Base-by-base conservation (phyloP, 73 alveolate species). In the Breviolum minutum region DNA sequence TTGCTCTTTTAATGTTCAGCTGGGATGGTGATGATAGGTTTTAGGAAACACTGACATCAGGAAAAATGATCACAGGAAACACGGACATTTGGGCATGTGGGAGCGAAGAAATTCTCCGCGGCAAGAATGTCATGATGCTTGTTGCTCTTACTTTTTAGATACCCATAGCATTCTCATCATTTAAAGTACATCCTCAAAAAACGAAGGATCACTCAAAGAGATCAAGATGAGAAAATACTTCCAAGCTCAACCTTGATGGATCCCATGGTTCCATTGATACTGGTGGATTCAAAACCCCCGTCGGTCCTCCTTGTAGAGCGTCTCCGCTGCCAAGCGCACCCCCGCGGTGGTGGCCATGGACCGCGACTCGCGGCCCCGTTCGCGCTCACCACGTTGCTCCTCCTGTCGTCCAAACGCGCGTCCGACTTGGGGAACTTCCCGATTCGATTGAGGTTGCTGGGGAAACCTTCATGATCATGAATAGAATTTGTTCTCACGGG, bases 261-360 rank as follows among this genome's bases (percentile, higher is more conserved):
- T 14, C 0, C 74, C 24, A 66, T 66, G 74, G 74, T 66, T 66
- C 17, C 17, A 66, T 17, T 11, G 74, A 66, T 66, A 13, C 74
- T 66, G 17, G 74, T 66, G 74, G 74, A 66, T 11, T 66, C 24
- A 66, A 66, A 66, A 66, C 17, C 74, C 77, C 2, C 77, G 77
- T 22, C 8, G 54, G 73, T 32, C 96, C 96, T 90, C 96, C 96
- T 90, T 90, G 87, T 90, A 90, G 74, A 90, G 96, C 77, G 96
- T 90, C 96, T 90, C 96, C 63, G 96, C 96, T 40, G 96, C 96
- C 77, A 90, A 16, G 73, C 96, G 96, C 87, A 90, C 96, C 63
- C 96, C 96, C 11, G 87, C 88, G 40, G 96, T 90, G 76, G 96
- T 90, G 76, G 96, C 87, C 74, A 90, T 19, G 30, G 88, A 40